Base-by-base conservation (phyloP, 257 asterid genomes). In the Solanum phureja region DNA sequence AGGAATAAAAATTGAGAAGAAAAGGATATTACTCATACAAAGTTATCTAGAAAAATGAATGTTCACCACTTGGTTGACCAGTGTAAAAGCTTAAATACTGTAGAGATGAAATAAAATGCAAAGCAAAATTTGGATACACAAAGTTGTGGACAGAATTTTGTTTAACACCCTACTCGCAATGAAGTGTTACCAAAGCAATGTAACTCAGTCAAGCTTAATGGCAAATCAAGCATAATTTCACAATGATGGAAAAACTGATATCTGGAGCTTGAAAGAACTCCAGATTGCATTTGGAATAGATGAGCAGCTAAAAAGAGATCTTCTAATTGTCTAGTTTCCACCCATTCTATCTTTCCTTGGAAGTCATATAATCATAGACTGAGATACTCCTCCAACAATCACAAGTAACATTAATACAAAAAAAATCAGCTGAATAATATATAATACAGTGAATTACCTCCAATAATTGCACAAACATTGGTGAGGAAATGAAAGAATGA, bases 401-500 rank as follows among this genome's bases (percentile, higher is more conserved):
- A 31, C 29, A 11, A 49, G 71, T 49, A 31, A 49, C 69, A 10
- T 82, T 3, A 82, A 49, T 82, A 82, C 69, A 29, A 19, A 49
- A 11, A 49, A 31, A 27, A 11, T 5, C 31, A 82, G 27, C 31
- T 18, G 42, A 46, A 10, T 49, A 18, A 27, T 49, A 10, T 49
- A 82, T 29, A 38, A 19, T 40, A 82, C 27, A n/a, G 49, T 33
- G 18, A 83, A 69, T 71, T 93, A 96, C 99, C 99, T 93, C 99
- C 99, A 34, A 97, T 94, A 84, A 97, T 96, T 90, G 99, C 99
- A 90, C 99, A 97, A 38, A 97, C 91, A 88, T 93, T 95, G 24
- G 99, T 97, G 90, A 96, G 62, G 92, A 97, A 97, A 92, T 97
- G 99, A 75, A 97, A 92, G 94, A 97, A 97, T 10, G 99, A 87